Base-by-base conservation (phyloP, 2,329 filamentous ascomycete genomes). In the Pseudogymnoascus sp. region DNA sequence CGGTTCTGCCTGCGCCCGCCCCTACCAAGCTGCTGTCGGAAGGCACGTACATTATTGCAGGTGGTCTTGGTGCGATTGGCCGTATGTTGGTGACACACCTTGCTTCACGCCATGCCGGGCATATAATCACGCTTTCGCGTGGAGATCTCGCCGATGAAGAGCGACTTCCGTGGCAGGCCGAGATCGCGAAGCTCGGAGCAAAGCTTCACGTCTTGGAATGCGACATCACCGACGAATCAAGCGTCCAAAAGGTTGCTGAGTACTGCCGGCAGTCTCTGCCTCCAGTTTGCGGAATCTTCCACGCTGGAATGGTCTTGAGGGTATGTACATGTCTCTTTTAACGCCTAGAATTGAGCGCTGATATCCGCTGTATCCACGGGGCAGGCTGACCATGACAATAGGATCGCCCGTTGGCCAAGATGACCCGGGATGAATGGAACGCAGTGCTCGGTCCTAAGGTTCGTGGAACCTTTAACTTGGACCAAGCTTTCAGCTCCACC, bases 21-120 rank as follows among this genome's bases (percentile, higher is more conserved):
- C 21, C 46, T 26, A 26, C 29, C 46, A 26, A 53, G 13, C 46
- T 62, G 26, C 68, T 50, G 66, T n/a, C 65, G 50, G 70, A 70
- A 7, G 72, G 69, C 3, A 68, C 70, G 3, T 73, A 72, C 68
- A 63, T 70, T 62, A 64, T 67, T 21, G 64, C 68, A 53, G 66
- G 68, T 3, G 66, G 65, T 13, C 63, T 69, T 17, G 69, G 70
- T 38, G 73, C 69, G 17, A 60, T 74, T 37, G 67, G 67, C 11
- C 21, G 21, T 26, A 53, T 26, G 21, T 31, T 26, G 46, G 46
- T 31, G 21, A 26, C 29, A 53, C 46, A 31, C 46, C 21, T 53
- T 26, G 46, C 46, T 29, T 26, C 13, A 53, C 29, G 46, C 46
- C 21, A 31, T 53, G 46, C 46, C 9, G 46, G 46, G 46, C 29